Evolutionary conservation across 1,284 basidiomycete species (phyloP).

Genomic region (Leccinum laetum): DNA sequence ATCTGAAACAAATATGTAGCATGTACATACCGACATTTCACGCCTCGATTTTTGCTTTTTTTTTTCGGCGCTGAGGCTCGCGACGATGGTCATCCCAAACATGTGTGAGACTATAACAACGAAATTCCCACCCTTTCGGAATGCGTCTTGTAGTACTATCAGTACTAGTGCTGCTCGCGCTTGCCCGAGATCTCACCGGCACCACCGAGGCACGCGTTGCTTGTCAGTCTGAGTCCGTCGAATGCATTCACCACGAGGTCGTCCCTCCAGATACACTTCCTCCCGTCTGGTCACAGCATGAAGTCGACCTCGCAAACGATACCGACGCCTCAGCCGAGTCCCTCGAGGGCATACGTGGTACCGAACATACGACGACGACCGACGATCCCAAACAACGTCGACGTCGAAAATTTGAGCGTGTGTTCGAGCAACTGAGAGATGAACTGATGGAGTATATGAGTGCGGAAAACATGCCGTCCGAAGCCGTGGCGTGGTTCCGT

Average conservation of each 20-base stretch:
- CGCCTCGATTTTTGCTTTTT: too few species aligned
- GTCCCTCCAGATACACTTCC: not conserved
- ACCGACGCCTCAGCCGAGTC: not conserved
- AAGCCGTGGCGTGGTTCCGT: constrained; percentile 65
- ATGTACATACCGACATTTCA: too few species aligned
- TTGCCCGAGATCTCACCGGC: not conserved
- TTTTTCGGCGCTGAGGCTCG: too few species aligned
- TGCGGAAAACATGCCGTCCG: constrained; percentile 56
- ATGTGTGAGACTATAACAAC: not conserved
- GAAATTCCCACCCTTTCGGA: not conserved
- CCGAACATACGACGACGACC: constrained; percentile 8
- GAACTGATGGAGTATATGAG: constrained; percentile 48
- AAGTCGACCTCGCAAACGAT: not conserved
- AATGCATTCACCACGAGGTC: not conserved
- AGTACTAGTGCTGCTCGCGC: not conserved
- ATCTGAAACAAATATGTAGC: not conserved
- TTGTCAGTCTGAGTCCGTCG: not conserved
- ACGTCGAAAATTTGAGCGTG: constrained; percentile 29
- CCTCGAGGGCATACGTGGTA: not conserved
- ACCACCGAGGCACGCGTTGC: not conserved
- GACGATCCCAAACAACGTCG: constrained; percentile 23
- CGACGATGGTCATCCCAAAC: too few species aligned
- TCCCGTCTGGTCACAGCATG: not conserved
- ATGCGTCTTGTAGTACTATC: not conserved
- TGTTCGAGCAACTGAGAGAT: constrained; percentile 30